phyloP scores from a whole-genome alignment of 768 basidiomycete species.

The Lactifluus echinatus region DNA sequence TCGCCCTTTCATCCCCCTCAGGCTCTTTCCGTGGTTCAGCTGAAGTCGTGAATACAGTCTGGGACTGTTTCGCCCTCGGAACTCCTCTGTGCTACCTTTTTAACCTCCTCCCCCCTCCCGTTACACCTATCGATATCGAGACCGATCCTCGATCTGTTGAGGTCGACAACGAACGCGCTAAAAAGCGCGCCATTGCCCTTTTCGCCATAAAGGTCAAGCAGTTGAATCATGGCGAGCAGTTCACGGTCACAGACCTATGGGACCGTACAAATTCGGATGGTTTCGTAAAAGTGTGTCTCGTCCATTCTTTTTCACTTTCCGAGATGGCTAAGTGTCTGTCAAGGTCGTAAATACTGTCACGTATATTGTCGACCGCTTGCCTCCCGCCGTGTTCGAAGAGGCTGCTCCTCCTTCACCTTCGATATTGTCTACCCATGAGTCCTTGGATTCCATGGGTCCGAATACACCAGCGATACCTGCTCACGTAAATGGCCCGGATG shows the following conservation, averaged over 20 bases:
- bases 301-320: neutral
- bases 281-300: conserved; percentile 73
- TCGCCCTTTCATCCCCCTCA: conserved; percentile 46
- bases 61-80: conserved; percentile 90
- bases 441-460: conserved; percentile 46
- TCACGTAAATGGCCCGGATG: conserved; percentile 50
- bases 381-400: conserved; percentile 58
- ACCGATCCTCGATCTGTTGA: conserved; percentile 61
- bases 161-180: conserved; percentile 66
- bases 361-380: conserved; percentile 70
- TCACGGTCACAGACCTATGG: conserved; percentile 88
- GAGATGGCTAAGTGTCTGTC: conserved; percentile 7
- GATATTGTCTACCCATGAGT: conserved; percentile 43
- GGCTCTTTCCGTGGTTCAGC: conserved; percentile 65
- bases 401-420: conserved; percentile 46
- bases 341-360: conserved; percentile 89
- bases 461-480: conserved; percentile 35
- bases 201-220: conserved; percentile 84
- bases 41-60: conserved; percentile 90
- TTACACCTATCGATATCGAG: conserved; percentile 41
- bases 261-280: conserved; percentile 88
- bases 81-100: conserved; percentile 93
- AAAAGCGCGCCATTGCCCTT: conserved; percentile 84
- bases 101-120: conserved; percentile 66
- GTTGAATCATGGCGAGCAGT: conserved; percentile 67